phyloP scores from a whole-genome alignment of 1,139 yeast genomes.

The Geotrichum bryndzae region DNA sequence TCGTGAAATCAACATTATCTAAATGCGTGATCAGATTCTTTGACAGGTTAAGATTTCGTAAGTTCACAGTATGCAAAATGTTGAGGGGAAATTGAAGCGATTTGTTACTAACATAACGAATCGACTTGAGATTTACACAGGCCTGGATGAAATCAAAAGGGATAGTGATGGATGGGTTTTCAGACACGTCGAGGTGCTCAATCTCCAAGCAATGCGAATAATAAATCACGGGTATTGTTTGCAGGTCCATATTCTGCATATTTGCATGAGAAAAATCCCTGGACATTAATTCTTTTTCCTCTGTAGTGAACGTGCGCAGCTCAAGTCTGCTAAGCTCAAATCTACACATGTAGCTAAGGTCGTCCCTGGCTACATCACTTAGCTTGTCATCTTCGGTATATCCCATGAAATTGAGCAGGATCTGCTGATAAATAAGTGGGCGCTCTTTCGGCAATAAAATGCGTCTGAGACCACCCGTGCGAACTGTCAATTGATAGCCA shows the following conservation, averaged over 20 bases:
- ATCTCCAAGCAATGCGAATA: constrained; percentile 80
- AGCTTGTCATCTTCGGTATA: constrained; percentile 70
- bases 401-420: constrained; percentile 70
- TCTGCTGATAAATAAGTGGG: constrained; percentile 74
- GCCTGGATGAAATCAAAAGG: constrained; percentile 84
- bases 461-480: constrained; percentile 74
- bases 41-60: constrained; percentile 61
- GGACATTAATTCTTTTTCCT: constrained; percentile 57
- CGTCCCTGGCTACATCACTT: constrained; percentile 79
- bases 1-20: constrained; percentile 29
- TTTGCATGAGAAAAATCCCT: constrained; percentile 71
- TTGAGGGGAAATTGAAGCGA: constrained; percentile 69
- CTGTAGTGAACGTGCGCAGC: constrained; percentile 48
- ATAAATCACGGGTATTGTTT: constrained; percentile 80
- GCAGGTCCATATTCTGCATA: constrained; percentile 66
- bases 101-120: constrained; percentile 68
- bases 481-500: constrained; percentile 73
- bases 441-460: constrained; percentile 66
- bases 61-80: constrained; percentile 59
- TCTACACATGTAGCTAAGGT: constrained; percentile 77
- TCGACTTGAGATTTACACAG: constrained; percentile 60
- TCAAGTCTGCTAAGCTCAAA: constrained; percentile 51
- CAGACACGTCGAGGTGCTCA: constrained; percentile 73
- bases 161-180: constrained; percentile 77
- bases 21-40: constrained; percentile 33